Conservation (phyloP, 441 rosid genomes). For the Jatropha podagrica region DNA sequence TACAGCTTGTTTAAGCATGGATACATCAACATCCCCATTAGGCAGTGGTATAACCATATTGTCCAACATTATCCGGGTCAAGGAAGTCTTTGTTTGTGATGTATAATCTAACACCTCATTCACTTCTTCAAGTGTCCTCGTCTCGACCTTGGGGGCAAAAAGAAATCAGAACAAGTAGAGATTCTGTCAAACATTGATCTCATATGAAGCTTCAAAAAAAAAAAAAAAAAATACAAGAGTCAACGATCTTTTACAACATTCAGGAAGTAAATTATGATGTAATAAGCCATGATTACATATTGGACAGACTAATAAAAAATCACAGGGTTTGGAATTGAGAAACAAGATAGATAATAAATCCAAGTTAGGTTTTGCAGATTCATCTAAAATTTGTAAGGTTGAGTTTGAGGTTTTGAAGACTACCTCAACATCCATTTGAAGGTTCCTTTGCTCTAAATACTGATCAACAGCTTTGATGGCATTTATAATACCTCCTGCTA, state of each 20-base stretch:
- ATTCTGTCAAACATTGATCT: neutral
- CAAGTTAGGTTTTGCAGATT: constrained; percentile 10
- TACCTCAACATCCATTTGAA: constrained; percentile 94
- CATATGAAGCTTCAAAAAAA: neutral
- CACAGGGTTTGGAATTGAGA: constrained; percentile 9
- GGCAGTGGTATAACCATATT: constrained; percentile 90
- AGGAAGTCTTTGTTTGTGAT: constrained; percentile 48
- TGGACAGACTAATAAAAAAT: neutral
- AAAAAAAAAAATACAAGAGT: too few relatives aligned
- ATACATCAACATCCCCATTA: constrained; percentile 77
- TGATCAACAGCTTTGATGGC: constrained; percentile 74
- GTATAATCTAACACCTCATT: constrained; percentile 65
- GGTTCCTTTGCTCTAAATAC: constrained; percentile 60
- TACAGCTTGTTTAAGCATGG: constrained; percentile 85
- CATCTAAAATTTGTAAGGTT: constrained; percentile 1
- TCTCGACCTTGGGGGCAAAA: constrained; percentile 66
- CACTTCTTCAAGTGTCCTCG: constrained; percentile 81
- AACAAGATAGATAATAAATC: neutral
- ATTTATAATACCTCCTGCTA: constrained; percentile 77
- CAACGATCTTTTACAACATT: too few relatives aligned
- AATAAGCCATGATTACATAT: neutral
- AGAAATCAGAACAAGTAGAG: constrained; percentile 3
- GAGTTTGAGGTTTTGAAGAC: constrained; percentile 11
- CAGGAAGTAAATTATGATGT: neutral
- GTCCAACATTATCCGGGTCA: constrained; percentile 91